Evolutionary conservation across 257 asterid genomes (phyloP), one percentile per base, ranked within the genome.

Genomic region (Verbascum thapsus): DNA sequence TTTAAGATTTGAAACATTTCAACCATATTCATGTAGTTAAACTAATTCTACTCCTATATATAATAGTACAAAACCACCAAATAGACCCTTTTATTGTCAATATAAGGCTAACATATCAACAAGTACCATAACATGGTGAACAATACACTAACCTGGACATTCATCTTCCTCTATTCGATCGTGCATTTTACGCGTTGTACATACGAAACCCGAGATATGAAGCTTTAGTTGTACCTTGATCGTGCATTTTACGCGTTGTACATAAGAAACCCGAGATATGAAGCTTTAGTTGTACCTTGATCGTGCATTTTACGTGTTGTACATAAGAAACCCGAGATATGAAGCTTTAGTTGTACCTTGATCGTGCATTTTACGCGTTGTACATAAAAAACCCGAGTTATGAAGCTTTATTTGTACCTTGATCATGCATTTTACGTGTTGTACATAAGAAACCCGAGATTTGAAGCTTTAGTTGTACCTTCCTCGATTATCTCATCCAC

Each of bases 381-480:
- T 22, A 45, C n/a, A n/a, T n/a, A n/a, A n/a, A n/a, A n/a, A n/a
- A n/a, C n/a, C n/a, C n/a, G n/a, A n/a, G n/a, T n/a, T n/a, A n/a
- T 6, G 51, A 15, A 13, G 51, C 5, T 47, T 41, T 44, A 48
- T 48, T 35, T 35, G 38, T 10, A 48, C 47, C 16, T n/a, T 47
- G n/a, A n/a, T 58, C 64, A 18, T 42, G 41, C 34, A 45, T 45
- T 45, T 26, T 48, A 45, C 51, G 5, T 45, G n/a, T 16, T 45
- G 51, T 22, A 45, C n/a, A n/a, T n/a, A n/a, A n/a, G n/a, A n/a
- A n/a, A n/a, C n/a, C n/a, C n/a, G n/a, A n/a, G n/a, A n/a, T n/a
- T n/a, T 6, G 51, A 15, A 13, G 51, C 5, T 47, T 41, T 44
- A 48, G 49, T 35, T 35, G 38, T 10, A 48, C 47, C 16, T n/a